Conservation (phyloP, 495 filamentous ascomycete species). For the Alectoria sarmentosa region DNA sequence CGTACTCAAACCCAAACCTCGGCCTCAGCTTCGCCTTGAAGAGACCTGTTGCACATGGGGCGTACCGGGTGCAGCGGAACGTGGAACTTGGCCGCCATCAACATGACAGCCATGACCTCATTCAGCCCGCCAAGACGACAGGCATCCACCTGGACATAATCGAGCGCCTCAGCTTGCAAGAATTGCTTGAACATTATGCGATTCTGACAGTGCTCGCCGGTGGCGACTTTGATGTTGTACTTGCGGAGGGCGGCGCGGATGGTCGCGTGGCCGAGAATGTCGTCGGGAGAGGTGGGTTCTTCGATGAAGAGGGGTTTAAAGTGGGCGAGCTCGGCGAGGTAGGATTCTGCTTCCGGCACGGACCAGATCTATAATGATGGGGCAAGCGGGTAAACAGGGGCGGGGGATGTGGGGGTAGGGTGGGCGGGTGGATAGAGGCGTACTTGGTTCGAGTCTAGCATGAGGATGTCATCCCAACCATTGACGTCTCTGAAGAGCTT, state of each 20-base stretch:
- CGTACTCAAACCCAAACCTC: neutral
- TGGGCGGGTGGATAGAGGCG: neutral
- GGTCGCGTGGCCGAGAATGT: neutral
- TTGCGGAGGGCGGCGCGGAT: neutral
- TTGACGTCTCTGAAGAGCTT: neutral
- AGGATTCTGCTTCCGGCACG: neutral
- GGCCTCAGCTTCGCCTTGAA: neutral
- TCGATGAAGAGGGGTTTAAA: conserved; percentile 1
- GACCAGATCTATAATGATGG: neutral
- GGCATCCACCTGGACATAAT: conserved; percentile 86
- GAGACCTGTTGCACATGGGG: neutral
- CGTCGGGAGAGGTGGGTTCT: neutral
- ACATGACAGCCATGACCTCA: conserved; percentile 83
- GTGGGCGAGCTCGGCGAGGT: neutral
- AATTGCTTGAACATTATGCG: neutral
- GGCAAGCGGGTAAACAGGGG: neutral
- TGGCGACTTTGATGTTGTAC: neutral
- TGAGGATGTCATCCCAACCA: neutral
- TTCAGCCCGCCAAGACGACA: conserved; percentile 90
- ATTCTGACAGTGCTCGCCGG: neutral
- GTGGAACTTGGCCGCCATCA: conserved; percentile 74
- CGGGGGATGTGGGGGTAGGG: neutral
- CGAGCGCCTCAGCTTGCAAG: conserved; percentile 39
- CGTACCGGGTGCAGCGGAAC: conserved; percentile 8
- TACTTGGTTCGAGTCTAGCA: conserved; percentile 4